Evolutionary conservation across 2,329 filamentous ascomycete genomes (phyloP).

Genomic region (Ceratocystis colombiana): DNA sequence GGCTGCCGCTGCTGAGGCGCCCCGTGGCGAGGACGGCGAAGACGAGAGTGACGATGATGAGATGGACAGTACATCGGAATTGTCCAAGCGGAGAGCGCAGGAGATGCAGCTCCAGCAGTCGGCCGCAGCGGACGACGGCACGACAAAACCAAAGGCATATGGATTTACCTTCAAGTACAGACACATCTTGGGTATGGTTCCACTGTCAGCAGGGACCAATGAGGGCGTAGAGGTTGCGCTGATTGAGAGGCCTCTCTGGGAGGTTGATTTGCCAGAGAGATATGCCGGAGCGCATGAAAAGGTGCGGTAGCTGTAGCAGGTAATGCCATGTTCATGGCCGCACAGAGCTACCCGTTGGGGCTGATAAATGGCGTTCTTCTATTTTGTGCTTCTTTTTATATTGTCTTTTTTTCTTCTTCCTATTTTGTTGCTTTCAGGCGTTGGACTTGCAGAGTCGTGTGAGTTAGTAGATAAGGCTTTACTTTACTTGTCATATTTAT

Average conservation of each 20-base stretch:
- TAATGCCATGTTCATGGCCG: not conserved
- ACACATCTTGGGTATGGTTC: slow-evolving; percentile 69
- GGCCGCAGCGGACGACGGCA: slow-evolving; percentile 28
- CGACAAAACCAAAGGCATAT: slow-evolving; percentile 34
- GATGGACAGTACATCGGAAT: not conserved
- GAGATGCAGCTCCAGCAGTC: slow-evolving; percentile 27
- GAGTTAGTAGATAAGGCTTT: not conserved
- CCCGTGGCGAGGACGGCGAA: slow-evolving; percentile 31
- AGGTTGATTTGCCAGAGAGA: slow-evolving; percentile 64
- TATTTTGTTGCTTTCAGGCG: slow-evolving; percentile 7
- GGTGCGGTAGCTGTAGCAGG: slow-evolving; percentile 16
- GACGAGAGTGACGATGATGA: slow-evolving; percentile 35
- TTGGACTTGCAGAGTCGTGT: slow-evolving; percentile 12
- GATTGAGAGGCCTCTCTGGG: slow-evolving; percentile 77
- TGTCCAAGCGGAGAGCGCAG: slow-evolving; percentile 20
- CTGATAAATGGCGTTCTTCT: slow-evolving; percentile 7
- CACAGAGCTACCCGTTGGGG: not conserved
- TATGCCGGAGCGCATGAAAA: slow-evolving; percentile 35
- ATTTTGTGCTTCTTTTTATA: not conserved
- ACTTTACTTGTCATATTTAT: slow-evolving; percentile 3
- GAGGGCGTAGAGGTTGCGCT: slow-evolving; percentile 65
- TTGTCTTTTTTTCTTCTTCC: not conserved
- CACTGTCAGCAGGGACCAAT: slow-evolving; percentile 34
- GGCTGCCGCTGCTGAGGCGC: slow-evolving; percentile 28
- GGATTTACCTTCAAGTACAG: slow-evolving; percentile 92